Percentiles rank a stretch among this genome's conserved stretches.
These are phyloP conservation scores for Kluyveromyces siamensis DNA, from an alignment of 805 yeast species.

Conservation along the genomic window DNA sequence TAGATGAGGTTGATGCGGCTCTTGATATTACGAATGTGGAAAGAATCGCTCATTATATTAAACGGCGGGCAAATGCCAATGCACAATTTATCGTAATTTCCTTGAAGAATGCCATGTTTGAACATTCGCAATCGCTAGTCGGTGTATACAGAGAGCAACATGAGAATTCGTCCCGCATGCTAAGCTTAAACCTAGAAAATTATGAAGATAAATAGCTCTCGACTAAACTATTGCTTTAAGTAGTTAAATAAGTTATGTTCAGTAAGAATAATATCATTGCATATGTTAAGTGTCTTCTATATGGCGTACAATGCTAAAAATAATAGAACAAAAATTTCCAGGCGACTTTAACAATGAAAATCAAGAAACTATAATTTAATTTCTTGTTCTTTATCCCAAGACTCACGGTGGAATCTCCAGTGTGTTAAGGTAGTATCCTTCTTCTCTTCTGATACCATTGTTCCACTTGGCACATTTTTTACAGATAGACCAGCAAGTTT, in stretches of 20 bases:
- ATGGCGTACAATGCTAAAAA: not conserved
- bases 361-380: conserved; percentile 31
- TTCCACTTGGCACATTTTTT: conserved; percentile 61
- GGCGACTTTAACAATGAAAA: not conserved
- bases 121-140: conserved; percentile 80
- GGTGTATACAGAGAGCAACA: conserved; percentile 84
- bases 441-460: conserved; percentile 44
- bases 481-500: conserved; percentile 47
- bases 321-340: not conserved
- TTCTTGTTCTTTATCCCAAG: conserved; percentile 54
- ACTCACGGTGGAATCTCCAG: conserved; percentile 57
- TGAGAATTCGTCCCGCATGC: conserved; percentile 61
- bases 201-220: conserved; percentile 35
- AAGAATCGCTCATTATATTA: conserved; percentile 78
- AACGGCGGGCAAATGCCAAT: conserved; percentile 60
- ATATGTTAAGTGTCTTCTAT: not conserved
- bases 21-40: conserved; percentile 83
- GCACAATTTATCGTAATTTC: conserved; percentile 92
- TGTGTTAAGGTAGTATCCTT: conserved; percentile 37
- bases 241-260: not conserved
- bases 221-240: not conserved
- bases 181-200: conserved; percentile 62
- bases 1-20: conserved; percentile 98
- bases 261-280: not conserved
- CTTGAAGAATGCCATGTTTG: conserved; percentile 78